Conservation (phyloP, 352 stramenopile species). For the Globisporangium abappressorium region DNA sequence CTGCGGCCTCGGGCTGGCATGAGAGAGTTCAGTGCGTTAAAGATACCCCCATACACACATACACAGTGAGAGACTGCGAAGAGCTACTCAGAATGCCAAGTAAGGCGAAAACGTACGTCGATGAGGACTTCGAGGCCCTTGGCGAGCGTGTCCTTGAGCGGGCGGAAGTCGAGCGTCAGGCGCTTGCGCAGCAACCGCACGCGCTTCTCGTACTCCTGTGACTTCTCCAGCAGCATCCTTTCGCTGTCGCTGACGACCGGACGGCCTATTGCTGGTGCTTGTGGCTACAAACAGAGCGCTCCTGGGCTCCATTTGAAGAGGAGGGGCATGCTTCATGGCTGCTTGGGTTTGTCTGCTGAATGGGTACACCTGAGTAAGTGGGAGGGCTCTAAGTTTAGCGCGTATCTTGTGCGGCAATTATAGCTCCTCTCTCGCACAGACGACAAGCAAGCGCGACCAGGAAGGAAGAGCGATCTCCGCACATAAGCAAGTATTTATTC, state of each 20-base stretch:
- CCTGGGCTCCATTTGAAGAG: background rate
- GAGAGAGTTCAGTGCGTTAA: conserved; percentile 1
- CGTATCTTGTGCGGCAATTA: background rate
- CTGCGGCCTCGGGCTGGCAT: conserved; percentile 42
- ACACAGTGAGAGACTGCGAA: background rate
- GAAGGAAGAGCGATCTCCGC: background rate
- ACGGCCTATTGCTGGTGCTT: background rate
- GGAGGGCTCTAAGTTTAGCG: background rate
- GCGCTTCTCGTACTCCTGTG: conserved; percentile 38
- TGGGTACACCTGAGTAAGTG: too few species aligned
- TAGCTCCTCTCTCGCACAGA: background rate
- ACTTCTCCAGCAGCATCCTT: conserved; percentile 23
- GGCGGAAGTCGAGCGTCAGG: conserved; percentile 54
- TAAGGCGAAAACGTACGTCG: conserved; percentile 26
- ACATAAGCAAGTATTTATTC: background rate
- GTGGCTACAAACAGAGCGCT: background rate
- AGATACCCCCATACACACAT: background rate
- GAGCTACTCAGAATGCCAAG: background rate
- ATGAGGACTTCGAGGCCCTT: conserved; percentile 45
- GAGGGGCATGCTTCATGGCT: background rate
- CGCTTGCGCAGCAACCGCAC: conserved; percentile 43
- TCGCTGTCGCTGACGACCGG: background rate
- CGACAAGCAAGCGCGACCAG: background rate
- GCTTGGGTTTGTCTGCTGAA: background rate
- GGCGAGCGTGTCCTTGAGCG: conserved; percentile 44